Evolutionary conservation across 2,329 filamentous ascomycete genomes (phyloP).

Genomic region (Trichothecium roseum): DNA sequence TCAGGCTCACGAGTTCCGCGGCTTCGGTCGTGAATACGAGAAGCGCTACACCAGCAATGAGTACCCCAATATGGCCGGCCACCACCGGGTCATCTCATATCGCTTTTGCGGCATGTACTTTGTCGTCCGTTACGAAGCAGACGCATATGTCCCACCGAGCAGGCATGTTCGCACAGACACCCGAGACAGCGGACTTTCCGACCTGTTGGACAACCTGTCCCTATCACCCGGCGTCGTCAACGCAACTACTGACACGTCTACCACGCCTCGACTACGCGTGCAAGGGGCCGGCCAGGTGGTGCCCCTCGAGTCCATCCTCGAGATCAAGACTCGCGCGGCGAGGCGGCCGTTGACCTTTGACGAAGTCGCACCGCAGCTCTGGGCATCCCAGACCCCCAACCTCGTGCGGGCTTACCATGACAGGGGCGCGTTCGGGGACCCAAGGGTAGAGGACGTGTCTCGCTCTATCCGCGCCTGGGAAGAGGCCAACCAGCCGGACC

Average conservation of each 20-base stretch:
- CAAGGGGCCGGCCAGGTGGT: slow-evolving; percentile 18
- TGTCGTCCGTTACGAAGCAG: slow-evolving; percentile 31
- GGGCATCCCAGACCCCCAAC: slow-evolving; percentile 34
- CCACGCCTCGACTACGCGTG: slow-evolving; percentile 14
- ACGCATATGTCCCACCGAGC: slow-evolving; percentile 22
- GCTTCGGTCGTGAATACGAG: slow-evolving; percentile 33
- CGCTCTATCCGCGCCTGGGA: slow-evolving; percentile 23
- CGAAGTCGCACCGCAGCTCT: slow-evolving; percentile 29
- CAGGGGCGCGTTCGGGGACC: slow-evolving; percentile 20
- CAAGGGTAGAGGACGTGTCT: slow-evolving; percentile 24
- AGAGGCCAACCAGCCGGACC: slow-evolving; percentile 14
- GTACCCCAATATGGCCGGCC: slow-evolving; percentile 26
- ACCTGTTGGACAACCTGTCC: slow-evolving; percentile 14
- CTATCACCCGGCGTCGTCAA: slow-evolving; percentile 8
- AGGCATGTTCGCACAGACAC: neutral
- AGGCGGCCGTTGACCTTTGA: slow-evolving; percentile 20
- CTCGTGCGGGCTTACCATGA: slow-evolving; percentile 33
- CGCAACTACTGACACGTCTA: slow-evolving; percentile 1
- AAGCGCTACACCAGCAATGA: slow-evolving; percentile 27
- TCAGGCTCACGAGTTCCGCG: slow-evolving; percentile 22
- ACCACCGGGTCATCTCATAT: slow-evolving; percentile 35
- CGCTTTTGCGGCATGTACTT: slow-evolving; percentile 27
- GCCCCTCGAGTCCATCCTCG: slow-evolving; percentile 24
- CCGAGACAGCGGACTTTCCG: slow-evolving; percentile 9
- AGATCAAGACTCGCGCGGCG: slow-evolving; percentile 32